phyloP scores from a whole-genome alignment of 2,329 filamentous ascomycete genomes.

The Microdochium paspali region DNA sequence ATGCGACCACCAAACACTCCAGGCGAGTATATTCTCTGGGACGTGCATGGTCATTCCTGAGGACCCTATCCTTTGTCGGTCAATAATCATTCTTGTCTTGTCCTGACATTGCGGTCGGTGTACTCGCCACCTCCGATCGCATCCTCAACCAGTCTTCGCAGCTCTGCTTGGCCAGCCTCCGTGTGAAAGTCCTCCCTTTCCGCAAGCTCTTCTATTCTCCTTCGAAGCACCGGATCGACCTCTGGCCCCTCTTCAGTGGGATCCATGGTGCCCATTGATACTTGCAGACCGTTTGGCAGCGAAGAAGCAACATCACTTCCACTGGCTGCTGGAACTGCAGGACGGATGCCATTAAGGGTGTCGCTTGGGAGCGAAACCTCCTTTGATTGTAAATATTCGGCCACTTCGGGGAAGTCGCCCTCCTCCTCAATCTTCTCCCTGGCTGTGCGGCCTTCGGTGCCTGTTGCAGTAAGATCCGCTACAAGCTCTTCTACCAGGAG shows the following conservation, averaged over 20 bases:
- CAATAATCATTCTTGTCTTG: slow-evolving; percentile 43
- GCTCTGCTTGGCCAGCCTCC: slow-evolving; percentile 67
- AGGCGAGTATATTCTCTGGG: slow-evolving; percentile 52
- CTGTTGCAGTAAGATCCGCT: slow-evolving; percentile 54
- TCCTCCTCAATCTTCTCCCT: slow-evolving; percentile 72
- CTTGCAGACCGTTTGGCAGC: slow-evolving; percentile 64
- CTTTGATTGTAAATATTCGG: slow-evolving; percentile 51
- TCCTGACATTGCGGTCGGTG: slow-evolving; percentile 54
- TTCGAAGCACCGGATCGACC: slow-evolving; percentile 73
- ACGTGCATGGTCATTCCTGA: slow-evolving; percentile 38
- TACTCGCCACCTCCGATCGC: slow-evolving; percentile 60
- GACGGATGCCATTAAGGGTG: slow-evolving; percentile 16
- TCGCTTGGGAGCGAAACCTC: slow-evolving; percentile 17
- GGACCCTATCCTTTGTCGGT: not conserved
- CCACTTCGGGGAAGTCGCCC: slow-evolving; percentile 67
- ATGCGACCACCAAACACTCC: slow-evolving; percentile 38
- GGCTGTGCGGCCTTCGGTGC: slow-evolving; percentile 71
- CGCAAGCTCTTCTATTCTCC: slow-evolving; percentile 83
- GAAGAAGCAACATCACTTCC: slow-evolving; percentile 38
- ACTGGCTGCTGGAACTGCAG: slow-evolving; percentile 17
- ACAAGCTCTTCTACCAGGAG: slow-evolving; percentile 76
- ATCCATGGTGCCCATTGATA: slow-evolving; percentile 69
- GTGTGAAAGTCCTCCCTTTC: slow-evolving; percentile 74
- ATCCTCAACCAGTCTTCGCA: slow-evolving; percentile 73
- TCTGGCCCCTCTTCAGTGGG: slow-evolving; percentile 50